Conservation (phyloP, 495 filamentous ascomycete genomes). For the Cryomyces minteri region DNA sequence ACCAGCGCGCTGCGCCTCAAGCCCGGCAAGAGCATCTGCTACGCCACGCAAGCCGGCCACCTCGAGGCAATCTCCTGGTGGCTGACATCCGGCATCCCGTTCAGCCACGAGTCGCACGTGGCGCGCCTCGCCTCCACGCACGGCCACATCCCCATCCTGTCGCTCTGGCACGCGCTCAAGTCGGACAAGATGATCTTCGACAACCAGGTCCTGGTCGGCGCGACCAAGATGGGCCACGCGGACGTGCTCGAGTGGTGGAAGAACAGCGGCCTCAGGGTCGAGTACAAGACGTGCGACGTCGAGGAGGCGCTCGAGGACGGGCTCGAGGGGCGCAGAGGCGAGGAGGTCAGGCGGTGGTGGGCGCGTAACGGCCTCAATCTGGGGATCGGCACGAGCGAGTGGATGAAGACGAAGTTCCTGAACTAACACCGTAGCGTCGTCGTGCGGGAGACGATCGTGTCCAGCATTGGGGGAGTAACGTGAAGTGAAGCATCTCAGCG, state of each 20-base stretch:
- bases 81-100: constrained; percentile 56
- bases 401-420: constrained; percentile 64
- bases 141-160: constrained; percentile 71
- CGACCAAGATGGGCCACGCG: constrained; percentile 72
- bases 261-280: constrained; percentile 50
- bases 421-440: too few relatives aligned
- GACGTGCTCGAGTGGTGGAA: constrained; percentile 88
- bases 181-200: constrained; percentile 77
- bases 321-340: constrained; percentile 28
- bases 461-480: too few relatives aligned
- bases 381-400: constrained; percentile 73
- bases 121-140: constrained; percentile 68
- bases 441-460: too few relatives aligned
- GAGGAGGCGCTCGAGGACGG: constrained; percentile 84
- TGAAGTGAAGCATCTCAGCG: too few relatives aligned
- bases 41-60: constrained; percentile 62
- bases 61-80: constrained; percentile 61
- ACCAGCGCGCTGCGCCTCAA: constrained; percentile 34
- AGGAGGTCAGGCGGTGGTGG: constrained; percentile 71
- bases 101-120: constrained; percentile 55
- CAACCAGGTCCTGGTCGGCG: constrained; percentile 69
- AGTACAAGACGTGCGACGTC: constrained; percentile 91
- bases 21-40: constrained; percentile 61
- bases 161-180: constrained; percentile 60
- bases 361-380: constrained; percentile 74